These are phyloP conservation scores for Cystofilobasidium ferigula DNA, from an alignment of 768 basidiomycete genomes.

Conservation along the genomic window DNA sequence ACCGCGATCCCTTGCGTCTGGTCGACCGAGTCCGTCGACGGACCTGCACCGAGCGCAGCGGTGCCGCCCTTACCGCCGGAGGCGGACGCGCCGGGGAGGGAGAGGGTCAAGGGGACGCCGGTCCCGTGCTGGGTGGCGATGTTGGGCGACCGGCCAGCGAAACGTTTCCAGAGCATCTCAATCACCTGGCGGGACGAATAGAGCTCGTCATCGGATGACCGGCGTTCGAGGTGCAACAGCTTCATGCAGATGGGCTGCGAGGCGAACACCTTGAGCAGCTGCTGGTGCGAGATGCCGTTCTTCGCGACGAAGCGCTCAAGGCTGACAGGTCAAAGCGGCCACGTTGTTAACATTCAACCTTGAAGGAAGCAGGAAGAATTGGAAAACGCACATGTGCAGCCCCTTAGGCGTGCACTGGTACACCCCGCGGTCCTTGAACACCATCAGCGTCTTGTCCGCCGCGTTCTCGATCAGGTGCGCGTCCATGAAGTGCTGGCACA, in stretches of 20 bases:
- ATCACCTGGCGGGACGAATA: constrained; percentile 89
- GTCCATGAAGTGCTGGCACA: constrained; percentile 99
- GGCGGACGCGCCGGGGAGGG: constrained; percentile 6
- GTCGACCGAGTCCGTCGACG: constrained; percentile 19
- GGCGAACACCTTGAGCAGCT: constrained; percentile 76
- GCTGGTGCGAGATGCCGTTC: constrained; percentile 93
- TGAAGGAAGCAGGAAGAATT: background rate
- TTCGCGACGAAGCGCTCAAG: constrained; percentile 99
- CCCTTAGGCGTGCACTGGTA: constrained; percentile 95
- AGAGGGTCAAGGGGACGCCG: constrained; percentile 41
- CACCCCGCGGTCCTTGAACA: constrained; percentile 96
- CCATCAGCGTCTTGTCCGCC: constrained; percentile 69
- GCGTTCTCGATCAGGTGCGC: constrained; percentile 96
- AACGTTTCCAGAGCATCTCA: constrained; percentile 89
- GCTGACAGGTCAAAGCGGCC: constrained; percentile 10
- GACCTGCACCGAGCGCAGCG: background rate
- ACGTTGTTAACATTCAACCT: background rate
- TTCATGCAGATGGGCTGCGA: constrained; percentile 87
- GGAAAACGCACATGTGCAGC: constrained; percentile 56
- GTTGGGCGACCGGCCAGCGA: constrained; percentile 78
- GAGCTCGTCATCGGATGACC: constrained; percentile 88
- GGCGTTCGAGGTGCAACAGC: constrained; percentile 87
- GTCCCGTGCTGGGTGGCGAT: constrained; percentile 47
- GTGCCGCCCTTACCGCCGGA: background rate
- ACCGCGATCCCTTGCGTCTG: constrained; percentile 32